Conservation (phyloP, 2,329 filamentous ascomycete species). For the Coniochaeta sp. region DNA sequence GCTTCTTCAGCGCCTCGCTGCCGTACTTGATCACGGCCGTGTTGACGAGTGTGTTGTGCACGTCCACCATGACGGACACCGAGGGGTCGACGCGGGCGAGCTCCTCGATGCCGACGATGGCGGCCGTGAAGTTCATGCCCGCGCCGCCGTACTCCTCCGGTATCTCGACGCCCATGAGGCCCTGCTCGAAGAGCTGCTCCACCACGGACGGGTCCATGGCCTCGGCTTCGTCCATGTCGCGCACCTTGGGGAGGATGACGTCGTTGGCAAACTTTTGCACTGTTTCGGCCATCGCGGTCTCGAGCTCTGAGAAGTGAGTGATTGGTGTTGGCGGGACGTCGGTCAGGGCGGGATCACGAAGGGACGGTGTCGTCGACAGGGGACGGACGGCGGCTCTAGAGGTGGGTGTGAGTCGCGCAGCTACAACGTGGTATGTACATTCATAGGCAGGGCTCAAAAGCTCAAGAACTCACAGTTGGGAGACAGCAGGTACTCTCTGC, state of each 20-base stretch:
- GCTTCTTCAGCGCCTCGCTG: conserved; percentile 68
- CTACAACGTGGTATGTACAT: background rate
- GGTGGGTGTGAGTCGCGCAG: conserved; percentile 1
- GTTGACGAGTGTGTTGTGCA: conserved; percentile 97
- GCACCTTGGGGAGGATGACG: conserved; percentile 80
- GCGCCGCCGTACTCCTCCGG: conserved; percentile 95
- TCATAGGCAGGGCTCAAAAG: background rate
- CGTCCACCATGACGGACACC: conserved; percentile 90
- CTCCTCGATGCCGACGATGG: conserved; percentile 96
- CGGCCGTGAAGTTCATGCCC: conserved; percentile 97
- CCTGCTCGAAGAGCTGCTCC: conserved; percentile 94
- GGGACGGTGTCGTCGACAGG: conserved; percentile 53
- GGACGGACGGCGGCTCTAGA: conserved; percentile 31
- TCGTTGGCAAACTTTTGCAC: conserved; percentile 89
- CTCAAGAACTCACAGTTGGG: conserved; percentile 13
- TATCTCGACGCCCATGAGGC: conserved; percentile 94
- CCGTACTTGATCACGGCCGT: conserved; percentile 85
- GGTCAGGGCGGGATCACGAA: conserved; percentile 57
- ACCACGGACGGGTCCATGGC: conserved; percentile 82
- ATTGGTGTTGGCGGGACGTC: conserved; percentile 87
- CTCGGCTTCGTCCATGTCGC: conserved; percentile 97
- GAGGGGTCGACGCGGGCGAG: conserved; percentile 88
- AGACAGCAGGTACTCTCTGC: conserved; percentile 15
- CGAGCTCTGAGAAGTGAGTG: conserved; percentile 83
- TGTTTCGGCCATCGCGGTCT: conserved; percentile 79